Evolutionary conservation across 352 stramenopile species (phyloP).

Genomic region (Globisporangium cylindrosporum): DNA sequence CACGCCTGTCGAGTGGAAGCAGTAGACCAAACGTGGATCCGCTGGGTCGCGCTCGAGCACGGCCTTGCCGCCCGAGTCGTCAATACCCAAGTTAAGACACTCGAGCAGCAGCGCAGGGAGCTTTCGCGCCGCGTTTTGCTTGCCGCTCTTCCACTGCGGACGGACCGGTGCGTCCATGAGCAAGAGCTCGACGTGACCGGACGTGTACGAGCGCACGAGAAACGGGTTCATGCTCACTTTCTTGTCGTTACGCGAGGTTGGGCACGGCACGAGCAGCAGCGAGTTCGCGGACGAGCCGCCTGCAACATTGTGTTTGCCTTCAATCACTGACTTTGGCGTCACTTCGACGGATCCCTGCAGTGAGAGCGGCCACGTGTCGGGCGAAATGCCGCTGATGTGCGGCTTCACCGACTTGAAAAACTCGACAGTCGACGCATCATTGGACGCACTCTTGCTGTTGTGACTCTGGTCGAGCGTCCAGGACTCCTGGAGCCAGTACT

Average conservation of each 20-base stretch:
- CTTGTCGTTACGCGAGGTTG: conserved; percentile 32
- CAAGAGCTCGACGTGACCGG: conserved; percentile 71
- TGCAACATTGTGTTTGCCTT: conserved; percentile 44
- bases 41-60: conserved; percentile 46
- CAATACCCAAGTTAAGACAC: conserved; percentile 67
- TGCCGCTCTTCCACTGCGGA: conserved; percentile 57
- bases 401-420: conserved; percentile 44
- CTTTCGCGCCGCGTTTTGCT: conserved; percentile 10
- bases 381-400: conserved; percentile 69
- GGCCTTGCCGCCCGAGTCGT: conserved; percentile 65
- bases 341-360: conserved; percentile 65
- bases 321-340: conserved; percentile 51
- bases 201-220: conserved; percentile 65
- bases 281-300: conserved; percentile 47
- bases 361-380: conserved; percentile 72
- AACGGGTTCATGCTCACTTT: conserved; percentile 41
- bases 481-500: conserved; percentile 77
- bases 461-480: conserved; percentile 31
- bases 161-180: conserved; percentile 59
- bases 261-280: conserved; percentile 45
- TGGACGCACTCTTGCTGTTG: background rate
- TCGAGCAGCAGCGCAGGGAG: conserved; percentile 64
- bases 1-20: conserved; percentile 70
- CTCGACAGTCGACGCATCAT: conserved; percentile 14
- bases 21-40: conserved; percentile 68